Base-by-base conservation (phyloP, 805 yeast genomes). In the Lipomyces kockii region DNA sequence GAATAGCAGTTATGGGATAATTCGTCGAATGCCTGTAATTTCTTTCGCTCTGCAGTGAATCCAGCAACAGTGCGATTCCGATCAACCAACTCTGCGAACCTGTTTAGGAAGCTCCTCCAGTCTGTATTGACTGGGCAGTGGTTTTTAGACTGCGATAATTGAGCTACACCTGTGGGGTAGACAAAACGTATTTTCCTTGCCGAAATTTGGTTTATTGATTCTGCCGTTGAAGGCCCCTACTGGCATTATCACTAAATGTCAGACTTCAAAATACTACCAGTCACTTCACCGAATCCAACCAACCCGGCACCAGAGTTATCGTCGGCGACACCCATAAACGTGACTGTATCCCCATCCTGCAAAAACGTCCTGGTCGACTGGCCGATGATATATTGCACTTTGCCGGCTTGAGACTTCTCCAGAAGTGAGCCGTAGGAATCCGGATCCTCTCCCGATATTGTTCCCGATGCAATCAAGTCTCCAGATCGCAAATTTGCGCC, bases 401-500 rank as follows among this genome's bases (percentile, higher is more conserved):
- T 69, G 11, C 75, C 75, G 9, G 65, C 72, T 12, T 58, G 60
- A 1, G 74, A 58, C 27, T 66, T 58, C 59, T 73, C 76, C 49
- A 73, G 60, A 8, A 73, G 62, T 9, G 75, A 73, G 6, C 76
- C 76, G 20, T 64, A 67, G 0, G 72, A 60, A 3, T 43, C 49
- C 14, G 35, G 25, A 11, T 61, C 65, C 4, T 60, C 60, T 4
- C 73, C 73, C 7, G 76, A 74, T 27, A 74, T 71, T 3, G 76
- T 74, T 12, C 76, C 76, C 17, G 76, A 73, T 12, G 72, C 76
- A n/a, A 74, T 62, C 17, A 74, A 63, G 58, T 74, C 76, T 14
- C 76, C 76, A 3, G 74, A 59, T 9, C 65, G 58, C 17, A 74
- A 51, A 22, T 68, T 70, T 53, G 75, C 71, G 2, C 76, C 76